phyloP scores from a whole-genome alignment of 768 basidiomycete genomes.

The Agaricus sinodeliciosus region DNA sequence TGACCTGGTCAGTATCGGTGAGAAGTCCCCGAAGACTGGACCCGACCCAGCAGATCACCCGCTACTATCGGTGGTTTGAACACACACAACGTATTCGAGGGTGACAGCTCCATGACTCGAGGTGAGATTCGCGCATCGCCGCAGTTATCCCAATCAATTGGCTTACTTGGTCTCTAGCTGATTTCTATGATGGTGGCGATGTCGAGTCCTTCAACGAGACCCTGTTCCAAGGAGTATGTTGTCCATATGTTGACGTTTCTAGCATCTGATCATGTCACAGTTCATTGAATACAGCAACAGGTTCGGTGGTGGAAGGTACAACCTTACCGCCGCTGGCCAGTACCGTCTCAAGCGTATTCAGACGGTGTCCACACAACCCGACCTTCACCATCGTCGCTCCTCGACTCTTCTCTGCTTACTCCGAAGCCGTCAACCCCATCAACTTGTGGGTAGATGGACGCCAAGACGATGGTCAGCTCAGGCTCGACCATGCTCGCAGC shows the following conservation, averaged over 20 bases:
- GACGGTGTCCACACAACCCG: constrained; percentile 2
- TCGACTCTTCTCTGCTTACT: constrained; percentile 10
- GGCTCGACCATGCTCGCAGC: neutral
- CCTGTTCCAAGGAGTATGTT: constrained; percentile 2
- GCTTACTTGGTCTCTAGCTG: too few species aligned
- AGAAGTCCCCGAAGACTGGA: constrained; percentile 3
- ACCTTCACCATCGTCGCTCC: constrained; percentile 7
- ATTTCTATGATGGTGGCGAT: neutral
- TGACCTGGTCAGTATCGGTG: constrained; percentile 5
- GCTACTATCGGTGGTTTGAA: constrained; percentile 9
- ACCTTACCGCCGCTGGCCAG: constrained; percentile 10
- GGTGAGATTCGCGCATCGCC: neutral
- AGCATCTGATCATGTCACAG: neutral
- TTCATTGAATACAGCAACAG: constrained; percentile 10
- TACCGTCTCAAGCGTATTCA: constrained; percentile 3
- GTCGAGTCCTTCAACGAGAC: constrained; percentile 6
- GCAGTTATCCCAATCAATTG: too few species aligned
- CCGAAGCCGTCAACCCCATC: constrained; percentile 10
- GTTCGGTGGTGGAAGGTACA: constrained; percentile 10
- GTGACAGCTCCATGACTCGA: neutral
- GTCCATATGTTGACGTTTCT: too few species aligned
- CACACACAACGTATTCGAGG: constrained; percentile 7
- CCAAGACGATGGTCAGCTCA: constrained; percentile 5
- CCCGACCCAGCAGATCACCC: neutral
- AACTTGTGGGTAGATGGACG: constrained; percentile 10